These are phyloP conservation scores for Linnemannia hyalina DNA, from an alignment of 192 early-diverging fungal genomes.

Conservation along the genomic window DNA sequence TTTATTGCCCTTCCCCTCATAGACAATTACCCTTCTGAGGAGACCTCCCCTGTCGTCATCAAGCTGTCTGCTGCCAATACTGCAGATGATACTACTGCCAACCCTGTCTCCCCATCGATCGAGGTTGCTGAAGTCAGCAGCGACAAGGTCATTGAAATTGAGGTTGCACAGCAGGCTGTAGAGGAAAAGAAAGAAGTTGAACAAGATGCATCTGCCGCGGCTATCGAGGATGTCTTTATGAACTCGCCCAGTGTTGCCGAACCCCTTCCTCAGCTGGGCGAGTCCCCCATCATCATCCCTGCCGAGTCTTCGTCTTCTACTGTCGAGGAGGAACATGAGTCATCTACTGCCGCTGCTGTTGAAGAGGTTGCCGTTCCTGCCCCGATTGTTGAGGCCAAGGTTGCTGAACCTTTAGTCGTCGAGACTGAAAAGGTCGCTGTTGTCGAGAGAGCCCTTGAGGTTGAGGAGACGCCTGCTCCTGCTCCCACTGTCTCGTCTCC, in stretches of 20 bases:
- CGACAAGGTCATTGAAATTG: background rate
- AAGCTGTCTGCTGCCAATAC: background rate
- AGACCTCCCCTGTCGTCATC: background rate
- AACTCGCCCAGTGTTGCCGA: slow-evolving; percentile 11
- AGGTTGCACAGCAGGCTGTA: background rate
- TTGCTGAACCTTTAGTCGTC: background rate
- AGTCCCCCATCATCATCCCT: background rate
- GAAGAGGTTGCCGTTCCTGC: background rate
- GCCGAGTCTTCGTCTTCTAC: background rate
- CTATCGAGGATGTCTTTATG: background rate
- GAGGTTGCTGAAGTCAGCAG: background rate
- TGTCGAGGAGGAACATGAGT: background rate
- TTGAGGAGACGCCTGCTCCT: background rate
- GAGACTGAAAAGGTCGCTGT: background rate
- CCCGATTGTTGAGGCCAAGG: background rate
- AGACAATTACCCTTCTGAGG: background rate
- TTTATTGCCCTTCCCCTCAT: background rate
- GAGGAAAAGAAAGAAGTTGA: background rate
- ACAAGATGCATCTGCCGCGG: background rate
- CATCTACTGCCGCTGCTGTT: background rate
- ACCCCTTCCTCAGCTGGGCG: background rate
- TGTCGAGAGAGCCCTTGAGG: background rate
- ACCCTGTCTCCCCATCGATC: background rate
- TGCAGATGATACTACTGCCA: background rate
- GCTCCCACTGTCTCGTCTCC: too few relatives aligned